A percentile compares a stretch with the other conserved stretches of the same genome.
Evolutionary conservation across 345 rosid genomes (phyloP).

Genomic region (Salix brachista): DNA sequence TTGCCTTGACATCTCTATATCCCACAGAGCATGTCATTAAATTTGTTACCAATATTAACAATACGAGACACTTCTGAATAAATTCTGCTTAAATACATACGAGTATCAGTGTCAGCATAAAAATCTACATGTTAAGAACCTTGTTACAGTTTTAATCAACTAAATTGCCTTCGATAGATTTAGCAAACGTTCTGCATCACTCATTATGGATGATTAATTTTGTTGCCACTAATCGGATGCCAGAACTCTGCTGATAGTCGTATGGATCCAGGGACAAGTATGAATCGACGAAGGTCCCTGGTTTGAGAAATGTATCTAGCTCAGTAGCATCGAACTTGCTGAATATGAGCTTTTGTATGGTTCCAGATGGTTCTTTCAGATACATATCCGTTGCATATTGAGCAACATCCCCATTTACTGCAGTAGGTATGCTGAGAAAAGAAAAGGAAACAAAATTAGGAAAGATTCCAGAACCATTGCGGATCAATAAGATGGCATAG

Average conservation of each 20-base stretch:
- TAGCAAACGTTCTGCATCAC: too few species aligned
- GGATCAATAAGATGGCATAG: background rate
- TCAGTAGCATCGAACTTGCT: slow-evolving; percentile 43
- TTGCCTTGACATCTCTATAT: too few species aligned
- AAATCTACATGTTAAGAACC: too few species aligned
- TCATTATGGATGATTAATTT: slow-evolving; percentile 43
- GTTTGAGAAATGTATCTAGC: slow-evolving; percentile 37
- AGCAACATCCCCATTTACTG: slow-evolving; percentile 35
- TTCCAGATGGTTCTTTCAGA: slow-evolving; percentile 56
- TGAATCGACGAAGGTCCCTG: slow-evolving; percentile 56
- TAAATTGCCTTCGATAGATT: too few species aligned
- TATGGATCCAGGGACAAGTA: slow-evolving; percentile 62
- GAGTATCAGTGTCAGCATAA: too few species aligned
- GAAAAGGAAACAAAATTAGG: background rate
- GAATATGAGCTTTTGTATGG: slow-evolving; percentile 45
- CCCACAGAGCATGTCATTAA: too few species aligned
- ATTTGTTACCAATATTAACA: too few species aligned
- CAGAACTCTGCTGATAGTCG: slow-evolving; percentile 68
- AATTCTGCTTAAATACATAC: too few species aligned
- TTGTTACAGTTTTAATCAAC: too few species aligned
- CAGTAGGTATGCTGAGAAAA: slow-evolving; percentile 57
- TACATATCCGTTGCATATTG: slow-evolving; percentile 56
- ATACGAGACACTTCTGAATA: too few species aligned
- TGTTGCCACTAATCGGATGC: slow-evolving; percentile 64
- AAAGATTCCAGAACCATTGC: background rate